Evolutionary conservation across 495 filamentous ascomycete genomes (phyloP), one percentile per base, ranked within the genome.

Genomic region (Collariella sp.): DNA sequence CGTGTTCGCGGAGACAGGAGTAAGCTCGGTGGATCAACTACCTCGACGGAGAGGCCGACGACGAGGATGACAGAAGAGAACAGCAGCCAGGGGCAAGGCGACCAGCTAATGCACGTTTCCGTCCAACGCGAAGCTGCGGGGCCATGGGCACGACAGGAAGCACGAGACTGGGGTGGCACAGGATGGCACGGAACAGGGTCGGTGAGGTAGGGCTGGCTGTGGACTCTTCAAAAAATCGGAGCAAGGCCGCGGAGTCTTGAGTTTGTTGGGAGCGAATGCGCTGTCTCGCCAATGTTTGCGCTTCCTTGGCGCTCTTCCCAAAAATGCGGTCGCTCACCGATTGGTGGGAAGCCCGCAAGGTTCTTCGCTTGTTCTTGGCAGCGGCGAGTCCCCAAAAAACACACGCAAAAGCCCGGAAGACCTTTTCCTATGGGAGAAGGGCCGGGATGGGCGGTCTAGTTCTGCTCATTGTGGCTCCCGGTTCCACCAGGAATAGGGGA

Each of bases 61-160:
- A 53, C 50, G 50, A 19, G 55, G 42, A 29, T 52, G 36, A 4
- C 39, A 22, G 57, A 62, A 60, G 46, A 56, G 35, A 42, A n/a
- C n/a, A n/a, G 26, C 26, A 31, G 26, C 26, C 26, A 31, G 4
- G 26, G 26, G 26, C 26, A 31, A 53, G 43, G 24, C 33, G 22
- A 26, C 31, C 12, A 46, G 36, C n/a, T 38, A 49, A 47, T 33
- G 29, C 29, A 46, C 10, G 31, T 39, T 36, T 15, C 44, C 23
- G 49, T 33, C 22, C 7, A 43, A 29, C 15, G 20, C 12, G 5
- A 16, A 39, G 22, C 39, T 47, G 22, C 24, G 20, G 52, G 29
- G 45, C 36, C 50, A 40, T 47, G 16, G 45, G 36, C 52, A 56
- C 46, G 26, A 31, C 29, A 50, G 35, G 39, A 41, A 23, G 19